A percentile compares a stretch with the other conserved stretches of the same genome.
Conservation (phyloP, 1,139 yeast species). For the Citeromyces hawaiiensis region DNA sequence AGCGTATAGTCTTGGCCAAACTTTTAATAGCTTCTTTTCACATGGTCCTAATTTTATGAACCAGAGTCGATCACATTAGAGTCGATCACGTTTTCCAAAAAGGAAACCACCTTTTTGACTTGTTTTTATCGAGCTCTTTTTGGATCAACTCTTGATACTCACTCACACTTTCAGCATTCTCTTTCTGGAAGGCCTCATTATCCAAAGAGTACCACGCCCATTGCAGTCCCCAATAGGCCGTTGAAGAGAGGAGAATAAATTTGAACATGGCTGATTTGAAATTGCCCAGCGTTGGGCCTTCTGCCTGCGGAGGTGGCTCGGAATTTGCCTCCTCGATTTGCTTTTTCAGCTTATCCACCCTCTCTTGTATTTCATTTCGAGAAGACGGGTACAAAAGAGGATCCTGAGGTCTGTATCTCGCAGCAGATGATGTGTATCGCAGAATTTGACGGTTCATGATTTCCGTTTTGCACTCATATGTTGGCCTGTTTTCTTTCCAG, state of each 20-base stretch:
- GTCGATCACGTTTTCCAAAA: not conserved
- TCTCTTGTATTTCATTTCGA: constrained; percentile 13
- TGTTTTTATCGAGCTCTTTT: not conserved
- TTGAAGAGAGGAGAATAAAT: not conserved
- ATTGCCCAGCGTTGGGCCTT: not conserved
- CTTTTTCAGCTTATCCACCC: constrained; percentile 9
- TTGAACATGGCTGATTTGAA: not conserved
- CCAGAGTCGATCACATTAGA: too few relatives aligned
- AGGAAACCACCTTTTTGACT: not conserved
- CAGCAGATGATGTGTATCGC: not conserved
- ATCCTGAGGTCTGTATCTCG: constrained; percentile 12
- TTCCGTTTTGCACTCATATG: not conserved
- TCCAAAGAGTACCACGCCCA: constrained; percentile 1
- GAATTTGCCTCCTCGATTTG: constrained; percentile 4
- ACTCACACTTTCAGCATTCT: not conserved
- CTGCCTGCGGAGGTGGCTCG: not conserved
- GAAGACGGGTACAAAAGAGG: constrained; percentile 15
- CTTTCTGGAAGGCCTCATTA: not conserved
- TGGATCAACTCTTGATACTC: not conserved
- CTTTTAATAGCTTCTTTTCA: too few relatives aligned
- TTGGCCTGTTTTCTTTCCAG: too few relatives aligned
- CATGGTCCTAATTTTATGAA: too few relatives aligned
- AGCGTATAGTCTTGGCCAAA: too few relatives aligned
- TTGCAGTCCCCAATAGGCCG: not conserved
- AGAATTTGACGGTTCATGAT: not conserved